A percentile compares a stretch with the other conserved stretches of the same genome.
These are phyloP conservation scores for Colletotrichum viniferum DNA, from an alignment of 2,329 filamentous ascomycete species.

Conservation along the genomic window DNA sequence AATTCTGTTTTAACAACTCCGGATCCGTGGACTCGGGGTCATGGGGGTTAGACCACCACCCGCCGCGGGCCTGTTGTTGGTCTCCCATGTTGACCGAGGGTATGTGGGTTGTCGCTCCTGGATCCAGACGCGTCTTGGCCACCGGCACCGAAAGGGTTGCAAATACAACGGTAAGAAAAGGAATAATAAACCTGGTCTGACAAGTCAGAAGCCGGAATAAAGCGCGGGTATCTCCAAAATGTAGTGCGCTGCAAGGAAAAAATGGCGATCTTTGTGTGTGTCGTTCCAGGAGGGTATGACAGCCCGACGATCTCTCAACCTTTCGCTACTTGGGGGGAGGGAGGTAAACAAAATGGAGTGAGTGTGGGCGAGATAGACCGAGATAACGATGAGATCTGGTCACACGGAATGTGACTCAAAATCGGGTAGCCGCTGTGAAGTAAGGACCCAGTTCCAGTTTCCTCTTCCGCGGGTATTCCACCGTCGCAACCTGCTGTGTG, in stretches of 20 bases:
- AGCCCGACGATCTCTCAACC: background rate
- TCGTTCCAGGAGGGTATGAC: background rate
- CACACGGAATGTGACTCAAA: slow-evolving; percentile 17
- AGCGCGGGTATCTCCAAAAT: slow-evolving; percentile 17
- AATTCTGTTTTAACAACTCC: slow-evolving; percentile 79
- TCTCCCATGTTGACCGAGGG: slow-evolving; percentile 11
- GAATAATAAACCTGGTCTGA: background rate
- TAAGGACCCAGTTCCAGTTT: background rate
- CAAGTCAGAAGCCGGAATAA: background rate
- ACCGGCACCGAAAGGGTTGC: background rate
- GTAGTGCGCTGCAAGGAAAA: slow-evolving; percentile 4
- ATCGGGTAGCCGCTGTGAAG: background rate
- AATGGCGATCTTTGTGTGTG: background rate
- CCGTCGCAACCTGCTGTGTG: slow-evolving; percentile 5
- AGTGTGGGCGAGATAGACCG: background rate
- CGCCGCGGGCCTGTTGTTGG: slow-evolving; percentile 2
- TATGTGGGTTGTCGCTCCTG: background rate
- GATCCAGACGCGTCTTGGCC: background rate
- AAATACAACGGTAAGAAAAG: background rate
- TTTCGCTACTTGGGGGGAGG: background rate
- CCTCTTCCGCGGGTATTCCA: background rate
- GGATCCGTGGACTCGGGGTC: slow-evolving; percentile 69
- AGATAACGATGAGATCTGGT: background rate
- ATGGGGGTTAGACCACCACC: slow-evolving; percentile 13
- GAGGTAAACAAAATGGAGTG: background rate